Percentiles rank a stretch among this genome's conserved stretches.
Conservation (phyloP, 2,329 filamentous ascomycete genomes). For the Botrytis aclada region DNA sequence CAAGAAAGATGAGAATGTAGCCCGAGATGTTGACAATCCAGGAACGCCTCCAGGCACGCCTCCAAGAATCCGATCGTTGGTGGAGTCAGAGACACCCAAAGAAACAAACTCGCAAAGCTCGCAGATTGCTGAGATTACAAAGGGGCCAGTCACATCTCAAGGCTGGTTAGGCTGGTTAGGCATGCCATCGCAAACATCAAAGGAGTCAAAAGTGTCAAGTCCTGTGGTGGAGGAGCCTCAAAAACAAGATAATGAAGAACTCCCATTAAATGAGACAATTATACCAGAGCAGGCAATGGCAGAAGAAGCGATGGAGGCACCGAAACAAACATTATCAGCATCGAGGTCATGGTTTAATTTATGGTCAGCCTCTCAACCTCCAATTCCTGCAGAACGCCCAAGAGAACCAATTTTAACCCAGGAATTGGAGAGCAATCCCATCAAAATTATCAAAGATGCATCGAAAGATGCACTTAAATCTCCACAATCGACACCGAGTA, state of each 20-base stretch:
- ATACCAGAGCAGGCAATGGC: constrained; percentile 12
- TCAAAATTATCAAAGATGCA: constrained; percentile 27
- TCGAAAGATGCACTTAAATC: constrained; percentile 10
- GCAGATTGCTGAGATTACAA: constrained; percentile 9
- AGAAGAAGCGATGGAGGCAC: constrained; percentile 11
- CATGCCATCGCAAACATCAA: constrained; percentile 31
- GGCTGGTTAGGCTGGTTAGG: constrained; percentile 56
- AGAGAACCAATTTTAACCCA: constrained; percentile 22
- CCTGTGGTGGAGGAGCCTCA: constrained; percentile 13
- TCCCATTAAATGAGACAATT: not conserved
- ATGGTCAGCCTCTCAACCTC: constrained; percentile 30
- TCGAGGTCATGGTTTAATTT: constrained; percentile 36
- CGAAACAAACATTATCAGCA: constrained; percentile 2
- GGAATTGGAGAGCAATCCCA: constrained; percentile 10
- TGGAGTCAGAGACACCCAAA: not conserved
- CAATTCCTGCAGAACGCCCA: constrained; percentile 28
- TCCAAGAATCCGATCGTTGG: constrained; percentile 10
- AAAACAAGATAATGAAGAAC: constrained; percentile 11
- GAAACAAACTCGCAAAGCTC: constrained; percentile 13
- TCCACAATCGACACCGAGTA: constrained; percentile 14
- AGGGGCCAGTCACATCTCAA: constrained; percentile 39
- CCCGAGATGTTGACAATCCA: not conserved
- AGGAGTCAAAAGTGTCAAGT: constrained; percentile 15
- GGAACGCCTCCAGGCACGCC: constrained; percentile 1
- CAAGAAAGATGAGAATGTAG: constrained; percentile 16